Evolutionary conservation across 352 stramenopile species (phyloP).

Genomic region (Phytophthora pinifolia): DNA sequence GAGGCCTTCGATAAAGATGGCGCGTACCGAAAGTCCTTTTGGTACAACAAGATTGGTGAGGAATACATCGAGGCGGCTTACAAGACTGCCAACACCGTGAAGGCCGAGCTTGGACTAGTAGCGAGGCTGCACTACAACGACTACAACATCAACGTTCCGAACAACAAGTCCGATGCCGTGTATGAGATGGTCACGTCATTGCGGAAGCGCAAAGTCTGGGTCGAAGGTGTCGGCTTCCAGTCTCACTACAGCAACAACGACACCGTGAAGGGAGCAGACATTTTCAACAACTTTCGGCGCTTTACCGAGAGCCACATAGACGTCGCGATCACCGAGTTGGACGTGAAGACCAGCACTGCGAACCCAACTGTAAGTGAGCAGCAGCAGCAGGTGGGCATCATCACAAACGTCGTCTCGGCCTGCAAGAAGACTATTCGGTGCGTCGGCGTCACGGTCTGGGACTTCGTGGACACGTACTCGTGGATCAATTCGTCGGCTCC

Average conservation of each 20-base stretch:
- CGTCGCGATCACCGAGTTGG: slow-evolving; percentile 33
- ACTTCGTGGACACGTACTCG: slow-evolving; percentile 36
- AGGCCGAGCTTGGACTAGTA: slow-evolving; percentile 24
- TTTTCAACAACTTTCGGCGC: slow-evolving; percentile 31
- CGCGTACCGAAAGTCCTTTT: slow-evolving; percentile 35
- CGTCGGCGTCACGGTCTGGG: slow-evolving; percentile 26
- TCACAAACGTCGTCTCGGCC: slow-evolving; percentile 29
- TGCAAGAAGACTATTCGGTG: slow-evolving; percentile 33
- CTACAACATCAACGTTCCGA: slow-evolving; percentile 31
- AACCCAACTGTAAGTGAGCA: slow-evolving; percentile 27
- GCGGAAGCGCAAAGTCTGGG: slow-evolving; percentile 19
- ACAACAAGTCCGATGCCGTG: slow-evolving; percentile 35
- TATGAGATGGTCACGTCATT: slow-evolving; percentile 24
- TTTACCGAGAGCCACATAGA: slow-evolving; percentile 29
- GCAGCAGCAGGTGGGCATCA: slow-evolving; percentile 28
- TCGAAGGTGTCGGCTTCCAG: slow-evolving; percentile 34
- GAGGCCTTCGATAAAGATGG: slow-evolving; percentile 31
- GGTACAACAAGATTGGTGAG: slow-evolving; percentile 37
- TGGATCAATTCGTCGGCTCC: slow-evolving; percentile 20
- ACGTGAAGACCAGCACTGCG: slow-evolving; percentile 27
- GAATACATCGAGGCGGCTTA: slow-evolving; percentile 35
- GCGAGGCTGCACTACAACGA: slow-evolving; percentile 30
- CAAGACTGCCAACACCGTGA: slow-evolving; percentile 33
- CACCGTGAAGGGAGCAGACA: slow-evolving; percentile 16
- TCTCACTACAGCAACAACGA: slow-evolving; percentile 33